Conservation (phyloP, 371 early-diverging fungal genomes). For the Apophysomyces ossiformis region DNA sequence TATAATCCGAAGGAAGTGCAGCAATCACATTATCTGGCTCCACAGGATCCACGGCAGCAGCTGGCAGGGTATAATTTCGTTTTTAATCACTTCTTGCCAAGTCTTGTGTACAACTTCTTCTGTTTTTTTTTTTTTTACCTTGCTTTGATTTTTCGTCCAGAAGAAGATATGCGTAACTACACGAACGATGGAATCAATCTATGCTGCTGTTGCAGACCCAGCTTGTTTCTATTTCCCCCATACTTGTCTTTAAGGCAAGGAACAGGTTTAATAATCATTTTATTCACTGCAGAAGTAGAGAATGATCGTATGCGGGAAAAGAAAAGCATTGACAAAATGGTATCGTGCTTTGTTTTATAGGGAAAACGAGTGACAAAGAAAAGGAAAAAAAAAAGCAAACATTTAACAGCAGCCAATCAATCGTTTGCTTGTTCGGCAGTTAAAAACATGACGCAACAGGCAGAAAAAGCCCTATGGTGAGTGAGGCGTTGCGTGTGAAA, state of each 20-base stretch:
- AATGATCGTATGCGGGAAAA: constrained; percentile 14
- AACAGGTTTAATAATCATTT: constrained; percentile 34
- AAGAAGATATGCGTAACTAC: constrained; percentile 74
- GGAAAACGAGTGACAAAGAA: too few relatives aligned
- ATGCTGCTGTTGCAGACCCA: too few relatives aligned
- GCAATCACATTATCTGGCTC: constrained; percentile 60
- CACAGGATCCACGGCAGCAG: constrained; percentile 64
- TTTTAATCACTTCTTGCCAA: too few relatives aligned
- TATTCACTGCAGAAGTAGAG: constrained; percentile 17
- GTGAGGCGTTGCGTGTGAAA: too few relatives aligned
- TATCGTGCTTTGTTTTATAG: not conserved
- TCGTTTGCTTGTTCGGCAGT: too few relatives aligned
- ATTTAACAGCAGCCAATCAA: too few relatives aligned
- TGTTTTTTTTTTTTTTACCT: constrained; percentile 26
- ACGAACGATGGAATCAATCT: constrained; percentile 2
- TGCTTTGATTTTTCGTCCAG: constrained; percentile 67
- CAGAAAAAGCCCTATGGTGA: too few relatives aligned
- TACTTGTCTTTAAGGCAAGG: constrained; percentile 37
- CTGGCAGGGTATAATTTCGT: constrained; percentile 13
- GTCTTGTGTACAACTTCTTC: not conserved
- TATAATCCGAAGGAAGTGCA: constrained; percentile 29
- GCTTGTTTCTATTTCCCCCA: too few relatives aligned
- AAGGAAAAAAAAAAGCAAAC: too few relatives aligned
- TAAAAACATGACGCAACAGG: too few relatives aligned
- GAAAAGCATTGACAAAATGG: not conserved